A percentile compares a stretch with the other conserved stretches of the same genome.
Conservation (phyloP, 73 alveolate genomes). For the Chromera velia region DNA sequence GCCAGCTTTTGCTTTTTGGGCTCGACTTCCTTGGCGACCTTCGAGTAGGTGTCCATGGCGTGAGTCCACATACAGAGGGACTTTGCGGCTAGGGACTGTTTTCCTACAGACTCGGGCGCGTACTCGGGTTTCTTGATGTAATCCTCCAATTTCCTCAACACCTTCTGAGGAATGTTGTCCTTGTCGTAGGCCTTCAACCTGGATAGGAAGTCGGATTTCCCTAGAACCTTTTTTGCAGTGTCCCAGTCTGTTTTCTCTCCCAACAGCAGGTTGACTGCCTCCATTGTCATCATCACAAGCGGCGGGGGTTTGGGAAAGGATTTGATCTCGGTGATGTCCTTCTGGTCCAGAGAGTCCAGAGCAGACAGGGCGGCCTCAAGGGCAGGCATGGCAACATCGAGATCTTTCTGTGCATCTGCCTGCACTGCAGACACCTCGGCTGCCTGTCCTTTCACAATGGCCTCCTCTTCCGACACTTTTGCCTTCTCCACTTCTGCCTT, state of each 20-base stretch:
- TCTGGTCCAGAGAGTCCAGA: constrained; percentile 80
- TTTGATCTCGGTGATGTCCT: constrained; percentile 75
- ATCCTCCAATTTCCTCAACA: constrained; percentile 53
- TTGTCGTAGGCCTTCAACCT: constrained; percentile 60
- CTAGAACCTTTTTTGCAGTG: constrained; percentile 49
- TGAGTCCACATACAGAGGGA: constrained; percentile 73
- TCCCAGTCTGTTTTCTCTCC: constrained; percentile 76
- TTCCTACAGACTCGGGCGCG: constrained; percentile 61
- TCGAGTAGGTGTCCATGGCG: constrained; percentile 71
- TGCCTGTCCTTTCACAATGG: constrained; percentile 5
- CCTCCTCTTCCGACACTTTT: constrained; percentile 23
- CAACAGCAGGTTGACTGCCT: constrained; percentile 56
- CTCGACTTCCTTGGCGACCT: constrained; percentile 80
- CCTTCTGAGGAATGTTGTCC: constrained; percentile 52
- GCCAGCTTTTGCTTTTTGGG: constrained; percentile 87
- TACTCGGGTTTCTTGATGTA: constrained; percentile 65
- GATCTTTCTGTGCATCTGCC: constrained; percentile 80
- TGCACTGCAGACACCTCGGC: constrained; percentile 63
- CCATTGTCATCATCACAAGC: constrained; percentile 67
- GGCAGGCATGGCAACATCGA: constrained; percentile 81
- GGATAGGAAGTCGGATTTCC: constrained; percentile 54
- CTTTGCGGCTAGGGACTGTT: constrained; percentile 65
- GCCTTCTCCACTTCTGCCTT: constrained; percentile 80
- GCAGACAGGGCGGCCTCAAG: constrained; percentile 71
- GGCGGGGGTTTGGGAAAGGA: constrained; percentile 72